These are phyloP conservation scores for Suillus luteus DNA, from an alignment of 768 basidiomycete genomes.

Conservation along the genomic window DNA sequence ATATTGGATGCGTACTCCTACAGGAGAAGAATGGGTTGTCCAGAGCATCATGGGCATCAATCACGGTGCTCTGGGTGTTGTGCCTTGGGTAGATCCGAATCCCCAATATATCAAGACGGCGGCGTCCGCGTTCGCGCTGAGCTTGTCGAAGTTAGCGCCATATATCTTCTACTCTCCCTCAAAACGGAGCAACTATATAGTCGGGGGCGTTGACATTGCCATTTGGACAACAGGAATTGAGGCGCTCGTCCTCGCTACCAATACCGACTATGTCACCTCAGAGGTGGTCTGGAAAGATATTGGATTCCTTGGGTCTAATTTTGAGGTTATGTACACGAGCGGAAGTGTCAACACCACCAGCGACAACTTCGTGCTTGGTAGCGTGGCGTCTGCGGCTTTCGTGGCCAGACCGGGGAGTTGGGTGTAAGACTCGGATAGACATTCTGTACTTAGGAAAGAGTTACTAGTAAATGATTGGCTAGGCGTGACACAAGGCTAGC, in stretches of 20 bases:
- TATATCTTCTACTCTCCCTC: slow-evolving; percentile 48
- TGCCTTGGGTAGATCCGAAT: slow-evolving; percentile 55
- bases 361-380: slow-evolving; percentile 24
- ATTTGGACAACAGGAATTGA: slow-evolving; percentile 45
- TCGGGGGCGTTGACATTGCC: slow-evolving; percentile 49
- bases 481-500: no score
- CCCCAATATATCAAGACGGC: slow-evolving; percentile 52
- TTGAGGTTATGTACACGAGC: slow-evolving; percentile 16
- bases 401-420: slow-evolving; percentile 6
- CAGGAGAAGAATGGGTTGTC: slow-evolving; percentile 69
- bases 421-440: background rate
- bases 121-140: slow-evolving; percentile 49
- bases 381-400: slow-evolving; percentile 28
- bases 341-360: slow-evolving; percentile 15
- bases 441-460: background rate
- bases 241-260: slow-evolving; percentile 53
- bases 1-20: slow-evolving; percentile 66
- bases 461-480: no score
- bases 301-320: slow-evolving; percentile 15
- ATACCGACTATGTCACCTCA: slow-evolving; percentile 45
- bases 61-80: slow-evolving; percentile 63
- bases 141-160: slow-evolving; percentile 45
- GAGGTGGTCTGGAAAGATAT: slow-evolving; percentile 37
- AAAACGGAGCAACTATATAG: slow-evolving; percentile 41
- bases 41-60: slow-evolving; percentile 68